Base-by-base conservation (phyloP, 495 filamentous ascomycete genomes). In the Darksidea phi region DNA sequence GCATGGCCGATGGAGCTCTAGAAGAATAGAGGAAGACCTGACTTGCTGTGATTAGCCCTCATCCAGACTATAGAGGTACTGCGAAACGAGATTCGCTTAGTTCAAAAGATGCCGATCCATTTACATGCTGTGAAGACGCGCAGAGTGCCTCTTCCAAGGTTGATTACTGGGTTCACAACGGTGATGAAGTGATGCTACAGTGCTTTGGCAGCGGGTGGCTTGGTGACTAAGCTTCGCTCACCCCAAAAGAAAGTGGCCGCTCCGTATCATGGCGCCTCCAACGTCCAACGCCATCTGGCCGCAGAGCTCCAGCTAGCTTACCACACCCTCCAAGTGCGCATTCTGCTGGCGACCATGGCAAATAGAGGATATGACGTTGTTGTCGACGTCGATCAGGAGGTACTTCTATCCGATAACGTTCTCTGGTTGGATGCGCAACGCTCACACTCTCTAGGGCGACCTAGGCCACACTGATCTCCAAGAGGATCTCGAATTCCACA, bases 401-500 rank as follows among this genome's bases (percentile, higher is more conserved):
- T 90, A 61, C 28, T 15, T 20, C 18, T 36, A 41, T 50, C 15
- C 46, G n/a, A 21, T 12, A 20, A 28, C 28, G 28, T 26, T 24
- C 25, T 36, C 64, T 72, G 49, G 59, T 38, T 28, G 24, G 26
- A 28, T 43, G 23, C 28, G 23, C 28, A 10, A 41, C 10, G 56
- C 66, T 68, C 26, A 68, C 57, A 52, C 17, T 25, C 24, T 38
- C 41, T 67, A 97, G 90, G 94, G 94, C 74, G 94, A 98, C 78
- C 87, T 98, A 61, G 94, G 94, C 68, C 90, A 97, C 76, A 97
- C 94, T 34, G 94, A 98, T 75, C 86, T 97, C 12, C 89, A 97
- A 80, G 92, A 96, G 72, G 95, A 97, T 78, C 91, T 97, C 64
- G 95, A 97, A 82, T 98, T 98, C 78, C 94, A 98, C 81, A 85